phyloP scores from a whole-genome alignment of 345 rosid genomes.

The Aegle marmelos region DNA sequence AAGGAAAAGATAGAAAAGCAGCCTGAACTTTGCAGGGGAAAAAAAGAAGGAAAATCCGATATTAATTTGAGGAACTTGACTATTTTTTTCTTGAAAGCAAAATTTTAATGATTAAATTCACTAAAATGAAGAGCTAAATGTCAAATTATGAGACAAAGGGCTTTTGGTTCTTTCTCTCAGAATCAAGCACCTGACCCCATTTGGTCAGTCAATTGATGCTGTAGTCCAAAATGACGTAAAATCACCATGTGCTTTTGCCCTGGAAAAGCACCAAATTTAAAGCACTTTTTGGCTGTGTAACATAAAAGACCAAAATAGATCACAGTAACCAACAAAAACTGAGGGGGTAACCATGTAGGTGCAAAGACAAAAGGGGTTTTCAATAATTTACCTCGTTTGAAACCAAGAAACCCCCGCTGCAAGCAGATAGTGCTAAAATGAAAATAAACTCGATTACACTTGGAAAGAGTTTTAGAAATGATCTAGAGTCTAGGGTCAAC shows the following conservation, averaged over 20 bases:
- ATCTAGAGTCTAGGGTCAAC: no score
- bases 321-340: background rate
- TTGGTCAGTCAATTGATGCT: background rate
- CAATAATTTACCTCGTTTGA: background rate
- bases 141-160: background rate
- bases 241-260: constrained; percentile 14
- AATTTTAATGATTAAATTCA: background rate
- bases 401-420: background rate
- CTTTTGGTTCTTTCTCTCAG: background rate
- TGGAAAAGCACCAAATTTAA: constrained; percentile 4
- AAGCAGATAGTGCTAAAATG: background rate
- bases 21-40: background rate
- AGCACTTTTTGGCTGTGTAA: background rate
- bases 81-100: no score
- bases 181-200: background rate
- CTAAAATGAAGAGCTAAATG: background rate
- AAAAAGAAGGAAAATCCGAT: background rate
- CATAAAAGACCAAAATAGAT: background rate
- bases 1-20: background rate
- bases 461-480: background rate
- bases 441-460: background rate
- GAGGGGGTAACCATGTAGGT: background rate
- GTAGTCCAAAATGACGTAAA: background rate
- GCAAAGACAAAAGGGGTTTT: background rate
- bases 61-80: no score